Base-by-base conservation (phyloP, 1,139 yeast species). In the Entelexis sorbosivorans region DNA sequence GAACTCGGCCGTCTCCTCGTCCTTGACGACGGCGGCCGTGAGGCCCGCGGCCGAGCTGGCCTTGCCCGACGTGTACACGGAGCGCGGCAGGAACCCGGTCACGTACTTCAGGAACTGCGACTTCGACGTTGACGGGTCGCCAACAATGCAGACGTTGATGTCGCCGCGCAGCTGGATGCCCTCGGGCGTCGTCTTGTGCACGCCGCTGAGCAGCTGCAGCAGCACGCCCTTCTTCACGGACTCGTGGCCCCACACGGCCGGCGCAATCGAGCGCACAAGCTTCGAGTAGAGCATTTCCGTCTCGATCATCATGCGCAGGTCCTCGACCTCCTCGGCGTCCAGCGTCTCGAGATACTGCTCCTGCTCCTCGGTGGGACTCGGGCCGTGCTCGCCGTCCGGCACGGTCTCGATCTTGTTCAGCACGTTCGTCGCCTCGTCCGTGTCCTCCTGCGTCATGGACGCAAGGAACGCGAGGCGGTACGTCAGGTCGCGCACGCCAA, bases 1-100 rank as follows among this genome's bases (percentile, higher is more conserved):
- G 62, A 83, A 88, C 64, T 91, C 98, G 40, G 96, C 96, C 62
- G 94, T 86, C 66, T 91, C 99, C 69, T 93, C 98, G 65, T 91
- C 99, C 66, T 82, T 86, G 17, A 91, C 95, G 28, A 91, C 99
- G 0, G 97, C 95, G 1, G 98, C 99, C 1, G 99, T 91, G 61
- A 91, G 75, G 73, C 98, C 98, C 14, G 99, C 99, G 2, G 99
- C 99, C 2, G 96, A 80, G 0, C 97, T 89, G 0, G 99, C 98
- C 65, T 91, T 91, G 68, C 99, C 99, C 0, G 97, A 89, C 1
- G 99, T 93, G 65, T 93, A 91, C 36, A 91, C 89, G 1, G 97
- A 88, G 62, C 99, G 76, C 28, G 98, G 97, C 35, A 94, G 78
- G 66, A 91, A 88, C 1, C 85, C 80, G 62, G 91, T 84, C 16